Evolutionary conservation across 2,329 filamentous ascomycete species (phyloP), one percentile per base, ranked within the genome.

Genomic region (Fusarium sp.): DNA sequence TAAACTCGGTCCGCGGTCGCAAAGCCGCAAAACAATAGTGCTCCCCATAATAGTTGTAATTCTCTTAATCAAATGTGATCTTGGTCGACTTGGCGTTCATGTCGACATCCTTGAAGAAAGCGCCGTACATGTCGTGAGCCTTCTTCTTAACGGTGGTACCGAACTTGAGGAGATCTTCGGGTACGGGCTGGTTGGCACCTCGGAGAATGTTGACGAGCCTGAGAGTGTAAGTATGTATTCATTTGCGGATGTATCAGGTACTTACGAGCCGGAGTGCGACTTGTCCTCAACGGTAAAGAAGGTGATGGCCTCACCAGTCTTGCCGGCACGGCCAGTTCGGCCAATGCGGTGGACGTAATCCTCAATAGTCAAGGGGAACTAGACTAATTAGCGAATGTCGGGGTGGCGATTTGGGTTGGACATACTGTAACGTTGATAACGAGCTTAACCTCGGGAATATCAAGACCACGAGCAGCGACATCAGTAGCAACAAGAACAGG

Each of bases 111-210:
- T 96, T 97, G 88, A 93, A 97, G 82, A 98, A 98, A 37, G 95
- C 94, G 64, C 96, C 96, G 80, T 98, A 99, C 53, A 94, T 93
- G 79, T 95, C 93, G 85, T 99, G 96, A 54, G 91, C 90, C 94
- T 98, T 98, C 90, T 97, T 98, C 90, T 98, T 99, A 59, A 99
- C 96, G 2, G 96, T 98, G 28, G 95, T 97, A 78, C 96, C 96
- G 77, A 98, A 99, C 85, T 97, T 98, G 82, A 98, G 87, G 42
- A 99, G 86, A 32, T 94, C 93, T 47, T 97, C 94, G 5, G 96
- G 96, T 2, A 99, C 94, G 18, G 91, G 88, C 83, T 99, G 96
- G 74, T 94, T 94, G 30, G 96, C 95, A n/a, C 91, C 94, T 84
- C 93, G 97, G 71, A 99, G 89, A 63, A 99, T 95, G 81, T 98